Evolutionary conservation across 805 yeast species (phyloP), one percentile per base, ranked within the genome.

Genomic region (Teunomyces atbi): DNA sequence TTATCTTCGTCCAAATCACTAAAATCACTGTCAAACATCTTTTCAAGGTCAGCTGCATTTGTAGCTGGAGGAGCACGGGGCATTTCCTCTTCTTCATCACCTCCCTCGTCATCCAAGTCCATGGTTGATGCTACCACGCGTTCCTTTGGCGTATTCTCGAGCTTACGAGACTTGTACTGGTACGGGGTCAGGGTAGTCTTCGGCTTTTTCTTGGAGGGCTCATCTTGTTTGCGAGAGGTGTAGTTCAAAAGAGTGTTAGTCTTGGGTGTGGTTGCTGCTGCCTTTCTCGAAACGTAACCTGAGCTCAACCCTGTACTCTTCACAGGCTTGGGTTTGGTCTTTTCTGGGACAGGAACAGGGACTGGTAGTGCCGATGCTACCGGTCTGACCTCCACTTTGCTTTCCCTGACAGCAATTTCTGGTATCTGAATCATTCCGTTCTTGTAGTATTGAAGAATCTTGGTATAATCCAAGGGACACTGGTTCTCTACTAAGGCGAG

Each of bases 401-500:
- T 20, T n/a, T 41, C 37, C 7, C 12, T 13, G 16, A 23, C 35
- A 7, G 16, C 45, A 19, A 60, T 48, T 15, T 45, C 57, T 3
- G 73, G 71, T 1, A 75, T 75, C 36, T 56, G 51, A 3, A 67
- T 61, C 45, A 68, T 56, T 1, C 76, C 76, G 36, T 60, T 52
- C 12, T 48, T 46, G 51, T 58, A 53, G 45, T 59, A 64, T 8
- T 42, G 43, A 5, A 49, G 51, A 23, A 60, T 29, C 1, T 58
- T 47, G 10, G 50, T 45, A 6, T 52, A 45, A 13, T 53, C 52
- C 6, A 49, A 30, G 2, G 55, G 52, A 37, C 50, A 52, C 19
- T 50, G 51, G 33, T 55, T 43, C 28, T 56, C 60, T 8, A 47
- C 50, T 16, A 56, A 26, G 5, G 59, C 65, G 13, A 62, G 42